A percentile compares a stretch with the other conserved stretches of the same genome.
phyloP scores from a whole-genome alignment of 2,329 filamentous ascomycete genomes.

The Monilinia fructigena region DNA sequence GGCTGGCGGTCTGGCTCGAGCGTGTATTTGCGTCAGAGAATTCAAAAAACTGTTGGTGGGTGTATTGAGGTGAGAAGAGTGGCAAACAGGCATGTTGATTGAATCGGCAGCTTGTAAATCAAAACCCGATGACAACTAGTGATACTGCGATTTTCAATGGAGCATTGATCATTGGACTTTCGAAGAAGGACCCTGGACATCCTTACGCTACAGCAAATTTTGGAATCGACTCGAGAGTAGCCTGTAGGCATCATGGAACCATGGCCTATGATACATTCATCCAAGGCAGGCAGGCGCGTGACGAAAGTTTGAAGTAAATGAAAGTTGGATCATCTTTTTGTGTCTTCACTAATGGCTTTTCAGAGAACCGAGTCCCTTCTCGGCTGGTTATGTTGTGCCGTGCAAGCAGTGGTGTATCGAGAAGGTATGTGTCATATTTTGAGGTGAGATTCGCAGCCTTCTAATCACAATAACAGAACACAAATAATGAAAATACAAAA shows the following conservation, averaged over 20 bases:
- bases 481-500: constrained; percentile 5
- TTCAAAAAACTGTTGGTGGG: background rate
- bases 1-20: constrained; percentile 14
- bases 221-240: constrained; percentile 8
- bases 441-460: background rate
- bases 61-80: constrained; percentile 1
- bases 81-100: constrained; percentile 12
- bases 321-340: too few species aligned
- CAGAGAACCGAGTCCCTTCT: background rate
- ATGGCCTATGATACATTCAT: background rate
- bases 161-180: constrained; percentile 5
- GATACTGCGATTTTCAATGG: constrained; percentile 11
- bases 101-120: background rate
- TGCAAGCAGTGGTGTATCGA: constrained; percentile 1
- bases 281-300: too few species aligned
- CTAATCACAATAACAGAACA: background rate
- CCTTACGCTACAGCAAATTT: background rate
- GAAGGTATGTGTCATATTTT: background rate
- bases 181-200: constrained; percentile 6
- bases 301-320: too few species aligned
- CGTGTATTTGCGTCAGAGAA: constrained; percentile 7
- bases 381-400: background rate
- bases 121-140: background rate
- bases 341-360: too few species aligned
- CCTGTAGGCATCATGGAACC: constrained; percentile 1